phyloP scores from a whole-genome alignment of 2,329 filamentous ascomycete genomes.

The Aspergillus piperis region DNA sequence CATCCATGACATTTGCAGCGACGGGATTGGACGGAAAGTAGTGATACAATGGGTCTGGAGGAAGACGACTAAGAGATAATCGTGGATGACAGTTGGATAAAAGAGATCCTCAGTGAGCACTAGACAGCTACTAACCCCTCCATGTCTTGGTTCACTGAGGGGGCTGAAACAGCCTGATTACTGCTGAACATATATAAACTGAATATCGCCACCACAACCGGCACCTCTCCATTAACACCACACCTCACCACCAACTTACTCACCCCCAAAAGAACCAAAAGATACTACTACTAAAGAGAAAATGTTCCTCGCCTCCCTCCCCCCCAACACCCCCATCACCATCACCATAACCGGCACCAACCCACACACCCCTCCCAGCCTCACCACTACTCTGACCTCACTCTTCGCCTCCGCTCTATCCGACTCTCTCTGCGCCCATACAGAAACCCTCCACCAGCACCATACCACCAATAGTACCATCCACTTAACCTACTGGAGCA shows the following conservation, averaged over 20 bases:
- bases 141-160: no score
- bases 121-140: no score
- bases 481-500: constrained; percentile 21
- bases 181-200: no score
- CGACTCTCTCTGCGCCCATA: constrained; percentile 3
- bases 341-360: constrained; percentile 20
- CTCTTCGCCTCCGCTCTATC: constrained; percentile 6
- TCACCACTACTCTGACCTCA: not conserved
- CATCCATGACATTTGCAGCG: no score
- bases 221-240: not conserved
- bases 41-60: no score
- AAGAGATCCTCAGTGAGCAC: no score
- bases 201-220: not conserved
- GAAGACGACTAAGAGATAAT: no score
- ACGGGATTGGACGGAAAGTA: no score
- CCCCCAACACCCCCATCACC: constrained; percentile 4
- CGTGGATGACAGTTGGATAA: no score
- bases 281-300: not conserved
- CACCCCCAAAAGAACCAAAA: no score
- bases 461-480: constrained; percentile 6
- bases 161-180: no score
- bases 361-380: not conserved
- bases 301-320: constrained; percentile 6
- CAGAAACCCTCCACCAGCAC: constrained; percentile 16
- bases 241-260: not conserved